Base-by-base conservation (phyloP, 2,329 filamentous ascomycete genomes). In the Trichoderma semiorbis region DNA sequence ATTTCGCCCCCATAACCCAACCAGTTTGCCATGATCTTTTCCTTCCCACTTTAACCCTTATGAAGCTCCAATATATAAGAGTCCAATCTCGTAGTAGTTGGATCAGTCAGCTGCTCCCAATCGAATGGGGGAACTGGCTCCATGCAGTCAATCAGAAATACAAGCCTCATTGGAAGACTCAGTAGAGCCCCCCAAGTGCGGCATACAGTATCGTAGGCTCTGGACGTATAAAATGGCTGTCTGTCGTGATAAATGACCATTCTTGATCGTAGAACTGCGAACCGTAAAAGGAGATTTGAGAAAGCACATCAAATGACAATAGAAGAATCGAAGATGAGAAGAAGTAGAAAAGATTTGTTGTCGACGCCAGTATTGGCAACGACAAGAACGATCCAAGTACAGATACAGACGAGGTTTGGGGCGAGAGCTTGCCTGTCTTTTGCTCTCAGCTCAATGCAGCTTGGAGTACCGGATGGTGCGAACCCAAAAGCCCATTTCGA, bases 311-410 rank as follows among this genome's bases (percentile, higher is more conserved):
- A 73, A 76, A 77, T 74, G 68, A 76, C 66, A 73, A 73, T 71
- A 74, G 39, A 73, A 64, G 72, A 74, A 75, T 74, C 66, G 67
- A 69, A 69, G 73, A 74, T 65, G 74, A 76, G 72, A 74, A 75
- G 67, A 74, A 71, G 47, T 71, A 28, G 43, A 60, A 65, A 67
- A 34, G 39, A 18, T 18, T 57, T 43, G 28, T 76, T 74, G 74
- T 79, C 78, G 79, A 78, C 78, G 74, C 74, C 72, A 75, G 75
- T 75, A 71, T 12, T 21, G 43, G 72, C 74, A 73, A 69, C 73
- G 74, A 16, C 75, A 72, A 71, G 72, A 74, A 74, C 72, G 75
- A 79, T 78, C 76, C 76, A 76, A 79, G 75, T 80, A 80, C 77
- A 80, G 75, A 72, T 79, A 80, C 78, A 81, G 74, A 74, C 74